Conservation (phyloP, 2,329 filamentous ascomycete genomes). For the Mollisiaceae sp. region DNA sequence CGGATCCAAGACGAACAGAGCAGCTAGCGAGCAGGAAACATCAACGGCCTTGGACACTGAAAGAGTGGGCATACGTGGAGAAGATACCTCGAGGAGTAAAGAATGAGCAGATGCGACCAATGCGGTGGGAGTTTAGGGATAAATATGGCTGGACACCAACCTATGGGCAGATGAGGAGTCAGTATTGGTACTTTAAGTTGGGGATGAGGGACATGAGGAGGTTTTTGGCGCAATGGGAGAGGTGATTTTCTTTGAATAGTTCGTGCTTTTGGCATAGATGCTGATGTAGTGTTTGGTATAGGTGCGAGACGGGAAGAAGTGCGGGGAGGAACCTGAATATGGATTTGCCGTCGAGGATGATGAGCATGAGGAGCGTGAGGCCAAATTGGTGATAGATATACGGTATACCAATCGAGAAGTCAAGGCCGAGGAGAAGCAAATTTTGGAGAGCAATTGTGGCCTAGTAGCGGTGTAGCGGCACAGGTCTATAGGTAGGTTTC, state of each 20-base stretch:
- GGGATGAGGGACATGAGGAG: constrained; percentile 1
- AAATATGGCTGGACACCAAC: constrained; percentile 1
- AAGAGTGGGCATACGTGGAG: neutral
- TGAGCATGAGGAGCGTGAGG: neutral
- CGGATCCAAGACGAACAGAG: neutral
- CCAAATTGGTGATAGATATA: neutral
- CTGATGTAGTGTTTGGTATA: neutral
- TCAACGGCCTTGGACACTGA: neutral
- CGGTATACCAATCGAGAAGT: too few species aligned
- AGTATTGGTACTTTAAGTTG: constrained; percentile 11
- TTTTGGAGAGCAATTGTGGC: too few species aligned
- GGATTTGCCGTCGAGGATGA: neutral
- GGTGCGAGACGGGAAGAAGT: neutral
- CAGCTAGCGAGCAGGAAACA: neutral
- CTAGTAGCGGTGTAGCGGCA: too few species aligned
- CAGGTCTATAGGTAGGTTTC: too few species aligned
- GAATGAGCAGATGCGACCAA: neutral
- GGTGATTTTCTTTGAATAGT: neutral
- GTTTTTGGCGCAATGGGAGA: neutral
- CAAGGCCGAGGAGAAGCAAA: too few species aligned
- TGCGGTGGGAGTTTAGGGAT: neutral
- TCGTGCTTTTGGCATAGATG: too few species aligned
- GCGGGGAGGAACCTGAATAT: neutral
- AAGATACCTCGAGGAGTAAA: neutral
- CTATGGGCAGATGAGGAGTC: constrained; percentile 4